Percentiles rank a stretch among this genome's conserved stretches.
These are phyloP conservation scores for Calonectria hongkongensis DNA, from an alignment of 2,329 filamentous ascomycete species.

Conservation along the genomic window DNA sequence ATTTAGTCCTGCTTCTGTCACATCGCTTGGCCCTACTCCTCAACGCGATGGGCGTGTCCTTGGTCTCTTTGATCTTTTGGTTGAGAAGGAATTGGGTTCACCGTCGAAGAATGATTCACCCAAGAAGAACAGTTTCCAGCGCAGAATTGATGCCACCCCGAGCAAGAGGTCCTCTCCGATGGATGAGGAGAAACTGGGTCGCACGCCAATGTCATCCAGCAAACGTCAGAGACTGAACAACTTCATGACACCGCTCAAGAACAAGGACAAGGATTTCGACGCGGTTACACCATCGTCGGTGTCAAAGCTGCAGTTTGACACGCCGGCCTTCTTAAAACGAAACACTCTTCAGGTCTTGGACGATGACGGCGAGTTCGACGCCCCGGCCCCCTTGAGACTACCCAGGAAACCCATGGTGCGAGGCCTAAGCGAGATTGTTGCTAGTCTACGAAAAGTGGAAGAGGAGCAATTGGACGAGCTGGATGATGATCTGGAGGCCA, in stretches of 20 bases:
- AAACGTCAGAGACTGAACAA: constrained; percentile 78
- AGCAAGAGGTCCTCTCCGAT: constrained; percentile 63
- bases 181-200: constrained; percentile 61
- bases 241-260: constrained; percentile 80
- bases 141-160: constrained; percentile 64
- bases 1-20: constrained; percentile 76
- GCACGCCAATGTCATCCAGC: constrained; percentile 73
- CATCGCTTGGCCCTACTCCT: constrained; percentile 84
- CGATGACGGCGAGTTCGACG: constrained; percentile 73
- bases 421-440: constrained; percentile 84
- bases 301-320: constrained; percentile 77
- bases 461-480: constrained; percentile 72
- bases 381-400: constrained; percentile 69
- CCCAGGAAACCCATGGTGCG: constrained; percentile 78
- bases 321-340: constrained; percentile 81
- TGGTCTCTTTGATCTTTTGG: constrained; percentile 84
- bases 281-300: constrained; percentile 69
- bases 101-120: constrained; percentile 66
- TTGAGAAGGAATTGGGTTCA: constrained; percentile 69
- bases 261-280: constrained; percentile 62
- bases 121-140: constrained; percentile 47
- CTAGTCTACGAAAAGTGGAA: constrained; percentile 80
- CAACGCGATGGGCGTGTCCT: constrained; percentile 86
- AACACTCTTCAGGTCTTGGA: constrained; percentile 70
- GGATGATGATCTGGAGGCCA: constrained; percentile 84